These are phyloP conservation scores for Debaryomyces psychrophilus DNA, from an alignment of 1,139 yeast species.

Conservation along the genomic window DNA sequence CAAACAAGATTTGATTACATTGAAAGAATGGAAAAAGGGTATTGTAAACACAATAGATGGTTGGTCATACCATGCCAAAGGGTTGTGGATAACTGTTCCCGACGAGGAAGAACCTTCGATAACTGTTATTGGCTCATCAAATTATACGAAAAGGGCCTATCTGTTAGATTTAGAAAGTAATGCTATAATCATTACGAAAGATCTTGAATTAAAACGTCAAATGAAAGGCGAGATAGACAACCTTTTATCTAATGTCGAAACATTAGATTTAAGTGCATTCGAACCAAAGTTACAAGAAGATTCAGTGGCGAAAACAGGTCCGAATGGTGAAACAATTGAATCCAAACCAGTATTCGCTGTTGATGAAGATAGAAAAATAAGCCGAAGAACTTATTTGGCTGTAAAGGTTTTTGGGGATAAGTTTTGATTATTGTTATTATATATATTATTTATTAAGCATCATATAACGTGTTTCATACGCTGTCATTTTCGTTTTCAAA, in stretches of 20 bases:
- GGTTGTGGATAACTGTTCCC: constrained; percentile 81
- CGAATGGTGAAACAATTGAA: constrained; percentile 17
- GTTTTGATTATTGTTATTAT: constrained; percentile 36
- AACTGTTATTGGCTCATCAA: constrained; percentile 89
- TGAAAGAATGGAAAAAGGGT: constrained; percentile 89
- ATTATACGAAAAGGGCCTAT: constrained; percentile 90
- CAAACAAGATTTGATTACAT: constrained; percentile 50
- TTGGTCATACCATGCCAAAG: constrained; percentile 99
- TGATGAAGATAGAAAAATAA: constrained; percentile 61
- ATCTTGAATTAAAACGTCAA: constrained; percentile 54
- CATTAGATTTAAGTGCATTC: constrained; percentile 61
- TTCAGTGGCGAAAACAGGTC: constrained; percentile 15
- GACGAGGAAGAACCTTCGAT: constrained; percentile 62
- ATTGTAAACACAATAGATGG: constrained; percentile 79
- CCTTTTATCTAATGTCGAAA: constrained; percentile 54
- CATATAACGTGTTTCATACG: background rate
- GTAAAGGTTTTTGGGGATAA: constrained; percentile 67
- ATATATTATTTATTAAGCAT: constrained; percentile 8
- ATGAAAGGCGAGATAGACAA: constrained; percentile 69
- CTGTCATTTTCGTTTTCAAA: constrained; percentile 1
- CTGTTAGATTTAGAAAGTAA: constrained; percentile 86
- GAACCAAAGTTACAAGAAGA: constrained; percentile 36
- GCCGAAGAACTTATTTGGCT: constrained; percentile 63
- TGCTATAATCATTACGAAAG: constrained; percentile 75
- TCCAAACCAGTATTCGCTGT: constrained; percentile 32